These are phyloP conservation scores for Panellus pusillus DNA, from an alignment of 768 basidiomycete species.

Conservation along the genomic window DNA sequence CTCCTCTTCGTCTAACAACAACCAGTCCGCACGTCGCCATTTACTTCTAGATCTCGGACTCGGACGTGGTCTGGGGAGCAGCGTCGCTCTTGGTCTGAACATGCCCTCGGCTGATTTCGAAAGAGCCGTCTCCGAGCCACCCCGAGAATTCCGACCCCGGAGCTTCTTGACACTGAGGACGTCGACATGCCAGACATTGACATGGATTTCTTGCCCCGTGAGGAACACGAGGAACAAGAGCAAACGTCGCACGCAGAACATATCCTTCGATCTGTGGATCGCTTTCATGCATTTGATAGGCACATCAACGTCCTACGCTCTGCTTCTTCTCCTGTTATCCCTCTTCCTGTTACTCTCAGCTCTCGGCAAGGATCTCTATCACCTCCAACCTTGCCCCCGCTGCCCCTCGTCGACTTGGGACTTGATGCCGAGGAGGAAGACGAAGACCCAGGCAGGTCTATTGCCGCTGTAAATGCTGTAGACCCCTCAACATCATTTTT, in stretches of 20 bases:
- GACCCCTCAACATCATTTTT: background rate
- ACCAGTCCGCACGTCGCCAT: constrained; percentile 12
- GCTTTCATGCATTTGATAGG: constrained; percentile 54
- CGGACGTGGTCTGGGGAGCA: constrained; percentile 16
- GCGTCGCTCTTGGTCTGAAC: constrained; percentile 18
- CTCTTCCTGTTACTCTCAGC: constrained; percentile 15
- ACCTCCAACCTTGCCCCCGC: constrained; percentile 33
- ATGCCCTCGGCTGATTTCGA: constrained; percentile 15
- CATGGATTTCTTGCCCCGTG: constrained; percentile 20
- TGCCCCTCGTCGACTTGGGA: constrained; percentile 28
- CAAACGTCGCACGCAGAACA: constrained; percentile 31
- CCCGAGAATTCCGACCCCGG: constrained; percentile 46
- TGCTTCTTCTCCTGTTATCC: constrained; percentile 32
- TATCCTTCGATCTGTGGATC: constrained; percentile 46
- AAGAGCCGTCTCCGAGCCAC: constrained; percentile 19
- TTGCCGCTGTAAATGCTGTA: background rate
- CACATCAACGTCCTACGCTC: constrained; percentile 51
- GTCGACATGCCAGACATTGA: constrained; percentile 51
- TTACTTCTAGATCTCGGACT: constrained; percentile 14
- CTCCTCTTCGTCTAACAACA: constrained; percentile 6
- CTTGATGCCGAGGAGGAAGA: constrained; percentile 19
- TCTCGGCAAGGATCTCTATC: constrained; percentile 16
- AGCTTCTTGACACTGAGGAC: constrained; percentile 39
- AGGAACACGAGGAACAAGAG: constrained; percentile 21
- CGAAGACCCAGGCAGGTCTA: constrained; percentile 13